These are phyloP conservation scores for Diaporthe velutina DNA, from an alignment of 2,329 filamentous ascomycete genomes.

Conservation along the genomic window DNA sequence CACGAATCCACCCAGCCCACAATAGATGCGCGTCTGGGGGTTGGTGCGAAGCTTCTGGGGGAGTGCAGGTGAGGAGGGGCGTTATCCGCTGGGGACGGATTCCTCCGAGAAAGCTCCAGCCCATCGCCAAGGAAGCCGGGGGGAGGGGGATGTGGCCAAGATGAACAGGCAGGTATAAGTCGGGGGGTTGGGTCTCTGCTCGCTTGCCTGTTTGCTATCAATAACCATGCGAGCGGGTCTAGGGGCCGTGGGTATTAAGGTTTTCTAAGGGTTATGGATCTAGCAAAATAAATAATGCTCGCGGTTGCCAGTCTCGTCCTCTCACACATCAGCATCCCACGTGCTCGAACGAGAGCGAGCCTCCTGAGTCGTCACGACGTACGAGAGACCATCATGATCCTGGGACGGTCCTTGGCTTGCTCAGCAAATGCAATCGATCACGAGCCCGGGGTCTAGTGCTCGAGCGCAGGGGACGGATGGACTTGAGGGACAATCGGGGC, in stretches of 20 bases:
- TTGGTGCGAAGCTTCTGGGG: conserved; percentile 16
- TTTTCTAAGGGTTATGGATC: conserved; percentile 12
- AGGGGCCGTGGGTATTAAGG: conserved; percentile 9
- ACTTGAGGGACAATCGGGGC: neutral
- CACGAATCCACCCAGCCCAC: neutral
- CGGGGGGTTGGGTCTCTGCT: neutral
- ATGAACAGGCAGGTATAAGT: neutral
- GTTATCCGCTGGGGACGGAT: neutral
- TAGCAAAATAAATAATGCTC: neutral
- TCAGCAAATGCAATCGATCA: neutral
- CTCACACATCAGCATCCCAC: neutral
- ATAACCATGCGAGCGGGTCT: conserved; percentile 1
- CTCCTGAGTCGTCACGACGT: conserved; percentile 1
- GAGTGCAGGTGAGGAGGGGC: neutral
- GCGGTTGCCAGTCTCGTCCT: neutral
- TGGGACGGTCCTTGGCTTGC: neutral
- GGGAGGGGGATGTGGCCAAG: neutral
- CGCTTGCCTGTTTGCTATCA: neutral
- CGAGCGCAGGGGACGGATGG: neutral
- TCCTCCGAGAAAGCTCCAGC: conserved; percentile 6
- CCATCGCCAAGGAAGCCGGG: neutral
- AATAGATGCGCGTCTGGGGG: conserved; percentile 6
- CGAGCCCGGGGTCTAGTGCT: neutral
- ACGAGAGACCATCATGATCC: neutral
- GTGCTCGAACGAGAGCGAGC: neutral